Percentiles rank a stretch among this genome's conserved stretches.
These are phyloP conservation scores for Boeremia lycopersici DNA, from an alignment of 2,329 filamentous ascomycete species.

Conservation along the genomic window DNA sequence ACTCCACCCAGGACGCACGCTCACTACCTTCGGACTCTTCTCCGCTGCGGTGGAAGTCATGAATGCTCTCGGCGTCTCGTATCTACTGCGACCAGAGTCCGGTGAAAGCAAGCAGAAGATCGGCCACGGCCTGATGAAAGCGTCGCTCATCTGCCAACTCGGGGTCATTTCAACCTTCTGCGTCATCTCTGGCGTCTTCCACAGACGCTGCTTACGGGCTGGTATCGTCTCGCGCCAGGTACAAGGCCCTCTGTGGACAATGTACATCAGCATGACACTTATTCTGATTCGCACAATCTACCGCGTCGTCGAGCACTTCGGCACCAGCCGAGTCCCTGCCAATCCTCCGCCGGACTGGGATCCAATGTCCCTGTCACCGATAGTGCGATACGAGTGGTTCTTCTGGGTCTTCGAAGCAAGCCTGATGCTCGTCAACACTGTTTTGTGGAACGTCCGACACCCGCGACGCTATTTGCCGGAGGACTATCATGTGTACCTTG, in stretches of 20 bases:
- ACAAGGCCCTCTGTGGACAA: conserved; percentile 46
- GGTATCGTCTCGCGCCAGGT: conserved; percentile 54
- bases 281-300: conserved; percentile 56
- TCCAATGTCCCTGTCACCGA: conserved; percentile 29
- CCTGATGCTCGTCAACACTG: conserved; percentile 57
- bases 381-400: conserved; percentile 55
- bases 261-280: conserved; percentile 54
- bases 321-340: conserved; percentile 51
- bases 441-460: conserved; percentile 57
- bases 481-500: conserved; percentile 57
- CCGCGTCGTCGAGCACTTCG: conserved; percentile 60
- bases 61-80: conserved; percentile 55
- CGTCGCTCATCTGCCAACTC: conserved; percentile 56
- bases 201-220: conserved; percentile 47
- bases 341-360: conserved; percentile 41
- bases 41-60: conserved; percentile 57
- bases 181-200: conserved; percentile 51
- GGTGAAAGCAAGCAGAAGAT: conserved; percentile 41
- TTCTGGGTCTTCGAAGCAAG: conserved; percentile 59
- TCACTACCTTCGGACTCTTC: conserved; percentile 62
- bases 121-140: conserved; percentile 55
- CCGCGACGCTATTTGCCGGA: conserved; percentile 56
- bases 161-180: conserved; percentile 55
- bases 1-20: conserved; percentile 60
- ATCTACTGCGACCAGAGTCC: conserved; percentile 47